phyloP scores from a whole-genome alignment of 2,329 filamentous ascomycete genomes.

The Cryphonectria japonica region DNA sequence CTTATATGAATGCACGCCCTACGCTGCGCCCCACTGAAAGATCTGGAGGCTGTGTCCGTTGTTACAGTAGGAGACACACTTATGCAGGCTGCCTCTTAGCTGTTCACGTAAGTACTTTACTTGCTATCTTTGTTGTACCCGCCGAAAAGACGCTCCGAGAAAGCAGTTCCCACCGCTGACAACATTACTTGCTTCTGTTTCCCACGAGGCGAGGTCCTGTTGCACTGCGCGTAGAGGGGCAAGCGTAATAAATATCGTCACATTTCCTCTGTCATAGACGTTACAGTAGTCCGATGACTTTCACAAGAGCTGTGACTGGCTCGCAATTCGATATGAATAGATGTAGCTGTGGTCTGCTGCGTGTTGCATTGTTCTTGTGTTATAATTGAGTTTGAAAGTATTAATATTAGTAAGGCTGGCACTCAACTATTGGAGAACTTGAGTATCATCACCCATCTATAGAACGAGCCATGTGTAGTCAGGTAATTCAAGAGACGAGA shows the following conservation, averaged over 20 bases:
- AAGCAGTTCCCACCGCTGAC: no score
- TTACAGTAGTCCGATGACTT: background rate
- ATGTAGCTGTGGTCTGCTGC: background rate
- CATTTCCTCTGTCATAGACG: background rate
- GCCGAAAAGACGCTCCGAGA: background rate
- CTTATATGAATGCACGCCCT: background rate
- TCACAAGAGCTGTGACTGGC: background rate
- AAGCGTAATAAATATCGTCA: background rate
- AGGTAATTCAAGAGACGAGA: no score
- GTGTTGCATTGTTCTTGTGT: no score
- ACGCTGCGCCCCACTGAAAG: no score
- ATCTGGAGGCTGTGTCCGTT: background rate
- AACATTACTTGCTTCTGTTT: background rate
- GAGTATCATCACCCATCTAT: no score
- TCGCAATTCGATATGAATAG: background rate
- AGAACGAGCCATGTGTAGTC: no score
- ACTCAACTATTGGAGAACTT: no score
- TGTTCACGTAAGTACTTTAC: no score
- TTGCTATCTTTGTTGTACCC: background rate
- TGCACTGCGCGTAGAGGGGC: background rate
- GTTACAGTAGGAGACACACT: no score
- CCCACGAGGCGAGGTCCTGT: background rate
- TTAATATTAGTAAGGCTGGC: no score
- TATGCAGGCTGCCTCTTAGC: no score
- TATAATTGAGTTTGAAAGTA: no score